These are phyloP conservation scores for Coemansia sp. DNA, from an alignment of 192 early-diverging fungal species.

Conservation along the genomic window DNA sequence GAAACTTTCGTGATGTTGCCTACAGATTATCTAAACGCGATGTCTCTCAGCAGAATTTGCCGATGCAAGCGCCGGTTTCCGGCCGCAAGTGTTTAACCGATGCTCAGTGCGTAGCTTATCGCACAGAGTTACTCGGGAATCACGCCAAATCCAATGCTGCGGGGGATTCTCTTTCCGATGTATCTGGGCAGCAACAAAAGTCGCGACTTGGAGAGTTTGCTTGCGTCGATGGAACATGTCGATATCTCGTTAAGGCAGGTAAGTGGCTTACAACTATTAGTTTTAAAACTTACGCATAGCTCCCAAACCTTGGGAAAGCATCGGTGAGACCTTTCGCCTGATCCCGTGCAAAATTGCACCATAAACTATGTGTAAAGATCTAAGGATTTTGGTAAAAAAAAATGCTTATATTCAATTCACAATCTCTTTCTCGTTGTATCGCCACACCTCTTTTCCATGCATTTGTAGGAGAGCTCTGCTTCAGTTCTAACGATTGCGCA, in stretches of 20 bases:
- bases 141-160: slow-evolving; percentile 10
- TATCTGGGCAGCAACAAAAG: slow-evolving; percentile 21
- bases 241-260: slow-evolving; percentile 62
- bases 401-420: background rate
- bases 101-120: slow-evolving; percentile 40
- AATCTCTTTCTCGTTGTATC: slow-evolving; percentile 7
- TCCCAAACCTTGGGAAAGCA: too few species aligned
- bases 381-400: too few species aligned
- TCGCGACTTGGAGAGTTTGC: slow-evolving; percentile 57
- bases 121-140: slow-evolving; percentile 9
- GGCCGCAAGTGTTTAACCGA: slow-evolving; percentile 32
- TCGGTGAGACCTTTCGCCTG: background rate
- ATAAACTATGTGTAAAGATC: background rate
- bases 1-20: background rate
- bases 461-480: slow-evolving; percentile 52
- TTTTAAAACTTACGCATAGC: background rate
- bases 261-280: background rate
- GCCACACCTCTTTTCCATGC: background rate
- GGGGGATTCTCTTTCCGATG: too few species aligned
- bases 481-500: slow-evolving; percentile 54
- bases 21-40: slow-evolving; percentile 3
- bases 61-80: background rate
- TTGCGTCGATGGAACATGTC: slow-evolving; percentile 56
- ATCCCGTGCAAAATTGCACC: background rate
- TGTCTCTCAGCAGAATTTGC: background rate